phyloP scores from a whole-genome alignment of 306 rosid genomes.

The Sindora glabra region DNA sequence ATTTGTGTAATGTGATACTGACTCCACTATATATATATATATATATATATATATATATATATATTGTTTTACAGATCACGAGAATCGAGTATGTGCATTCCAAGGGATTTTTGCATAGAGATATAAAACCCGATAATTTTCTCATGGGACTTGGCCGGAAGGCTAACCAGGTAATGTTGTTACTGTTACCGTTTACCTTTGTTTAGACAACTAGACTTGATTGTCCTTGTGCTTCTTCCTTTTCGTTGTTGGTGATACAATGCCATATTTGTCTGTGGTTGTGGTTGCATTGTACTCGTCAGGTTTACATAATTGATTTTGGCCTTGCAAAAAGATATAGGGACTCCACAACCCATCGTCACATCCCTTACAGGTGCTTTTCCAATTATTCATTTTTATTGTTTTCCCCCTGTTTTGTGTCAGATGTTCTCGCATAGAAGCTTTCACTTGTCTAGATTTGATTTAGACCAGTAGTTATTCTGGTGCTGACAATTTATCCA shows the following conservation, averaged over 20 bases:
- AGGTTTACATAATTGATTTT: conserved; percentile 92
- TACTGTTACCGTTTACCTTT: background rate
- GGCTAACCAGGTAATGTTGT: conserved; percentile 82
- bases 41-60: no score
- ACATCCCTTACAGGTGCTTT: conserved; percentile 74
- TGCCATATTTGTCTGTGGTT: no score
- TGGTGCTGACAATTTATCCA: background rate
- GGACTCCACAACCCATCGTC: conserved; percentile 78
- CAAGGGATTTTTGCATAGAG: conserved; percentile 88
- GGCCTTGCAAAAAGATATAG: conserved; percentile 92
- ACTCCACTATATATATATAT: background rate
- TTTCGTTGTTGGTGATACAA: background rate
- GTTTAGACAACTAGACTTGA: background rate
- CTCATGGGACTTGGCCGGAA: conserved; percentile 99
- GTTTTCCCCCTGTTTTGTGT: no score
- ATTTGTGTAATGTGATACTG: background rate
- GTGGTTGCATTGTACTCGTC: conserved; percentile 1
- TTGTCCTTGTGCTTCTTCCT: background rate
- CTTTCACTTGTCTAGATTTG: no score
- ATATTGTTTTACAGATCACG: conserved; percentile 72
- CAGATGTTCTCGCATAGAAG: no score
- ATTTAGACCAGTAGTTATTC: no score
- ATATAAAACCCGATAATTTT: conserved; percentile 93
- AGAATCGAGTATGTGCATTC: conserved; percentile 92
- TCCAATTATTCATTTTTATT: background rate